phyloP scores from a whole-genome alignment of 495 filamentous ascomycete species.

The Daldinia childiae region DNA sequence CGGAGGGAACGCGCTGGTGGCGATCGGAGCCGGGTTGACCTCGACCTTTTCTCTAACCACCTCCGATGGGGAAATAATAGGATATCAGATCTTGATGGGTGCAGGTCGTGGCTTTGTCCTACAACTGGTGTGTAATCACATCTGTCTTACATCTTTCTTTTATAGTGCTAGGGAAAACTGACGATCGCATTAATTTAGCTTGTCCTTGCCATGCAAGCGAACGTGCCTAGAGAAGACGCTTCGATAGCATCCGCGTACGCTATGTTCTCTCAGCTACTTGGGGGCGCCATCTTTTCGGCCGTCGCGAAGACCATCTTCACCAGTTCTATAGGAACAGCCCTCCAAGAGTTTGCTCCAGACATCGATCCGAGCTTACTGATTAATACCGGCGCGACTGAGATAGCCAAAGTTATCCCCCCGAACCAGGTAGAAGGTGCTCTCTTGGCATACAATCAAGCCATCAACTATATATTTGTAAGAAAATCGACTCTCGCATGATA shows the following conservation, averaged over 20 bases:
- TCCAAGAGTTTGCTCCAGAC: constrained; percentile 29
- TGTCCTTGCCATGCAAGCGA: constrained; percentile 64
- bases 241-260: constrained; percentile 62
- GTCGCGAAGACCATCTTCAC: constrained; percentile 61
- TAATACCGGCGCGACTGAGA: constrained; percentile 35
- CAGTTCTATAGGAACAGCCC: constrained; percentile 42
- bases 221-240: constrained; percentile 54
- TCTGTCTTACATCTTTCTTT: neutral
- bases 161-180: neutral
- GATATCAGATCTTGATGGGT: constrained; percentile 68
- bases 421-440: constrained; percentile 20
- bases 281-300: constrained; percentile 59
- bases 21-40: constrained; percentile 63
- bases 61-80: constrained; percentile 60
- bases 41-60: constrained; percentile 59
- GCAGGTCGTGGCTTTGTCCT: constrained; percentile 59
- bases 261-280: constrained; percentile 61
- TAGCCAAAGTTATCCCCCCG: constrained; percentile 25
- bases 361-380: constrained; percentile 31
- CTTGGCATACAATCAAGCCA: constrained; percentile 35
- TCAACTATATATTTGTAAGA: constrained; percentile 33
- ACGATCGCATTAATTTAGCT: constrained; percentile 38
- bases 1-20: constrained; percentile 63
- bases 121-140: constrained; percentile 53
- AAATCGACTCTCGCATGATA: neutral